Evolutionary conservation across 2,329 filamentous ascomycete genomes (phyloP).

Genomic region (Xylogone sp.): DNA sequence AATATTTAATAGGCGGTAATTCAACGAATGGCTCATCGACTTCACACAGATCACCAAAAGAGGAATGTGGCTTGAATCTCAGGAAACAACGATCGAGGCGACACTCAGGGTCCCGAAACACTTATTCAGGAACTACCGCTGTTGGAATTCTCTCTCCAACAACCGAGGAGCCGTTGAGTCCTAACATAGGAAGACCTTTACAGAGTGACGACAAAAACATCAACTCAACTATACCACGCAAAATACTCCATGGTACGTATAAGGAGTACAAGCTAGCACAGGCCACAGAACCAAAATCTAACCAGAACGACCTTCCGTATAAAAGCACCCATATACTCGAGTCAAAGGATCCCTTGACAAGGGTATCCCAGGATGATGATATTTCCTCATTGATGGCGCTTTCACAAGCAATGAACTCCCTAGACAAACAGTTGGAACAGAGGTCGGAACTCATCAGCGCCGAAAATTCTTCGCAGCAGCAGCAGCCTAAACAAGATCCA

Average conservation of each 20-base stretch:
- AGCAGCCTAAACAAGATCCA: background rate
- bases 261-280: background rate
- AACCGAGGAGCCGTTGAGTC: conserved; percentile 12
- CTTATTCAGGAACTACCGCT: conserved; percentile 15
- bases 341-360: conserved; percentile 17
- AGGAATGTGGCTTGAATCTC: conserved; percentile 14
- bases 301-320: background rate
- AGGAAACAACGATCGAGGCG: conserved; percentile 21
- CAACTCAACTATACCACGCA: background rate
- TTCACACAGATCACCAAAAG: background rate
- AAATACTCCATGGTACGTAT: background rate
- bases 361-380: conserved; percentile 22
- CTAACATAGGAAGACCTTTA: background rate
- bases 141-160: conserved; percentile 21
- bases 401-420: conserved; percentile 13
- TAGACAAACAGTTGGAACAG: background rate
- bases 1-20: background rate
- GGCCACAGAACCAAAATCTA: background rate
- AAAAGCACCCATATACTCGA: background rate
- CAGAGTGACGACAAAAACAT: background rate
- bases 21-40: too few species aligned
- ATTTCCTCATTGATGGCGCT: conserved; percentile 19
- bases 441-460: background rate
- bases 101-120: conserved; percentile 16
- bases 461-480: background rate